phyloP scores from a whole-genome alignment of 2,329 filamentous ascomycete species.

The Monosporascus sp. region DNA sequence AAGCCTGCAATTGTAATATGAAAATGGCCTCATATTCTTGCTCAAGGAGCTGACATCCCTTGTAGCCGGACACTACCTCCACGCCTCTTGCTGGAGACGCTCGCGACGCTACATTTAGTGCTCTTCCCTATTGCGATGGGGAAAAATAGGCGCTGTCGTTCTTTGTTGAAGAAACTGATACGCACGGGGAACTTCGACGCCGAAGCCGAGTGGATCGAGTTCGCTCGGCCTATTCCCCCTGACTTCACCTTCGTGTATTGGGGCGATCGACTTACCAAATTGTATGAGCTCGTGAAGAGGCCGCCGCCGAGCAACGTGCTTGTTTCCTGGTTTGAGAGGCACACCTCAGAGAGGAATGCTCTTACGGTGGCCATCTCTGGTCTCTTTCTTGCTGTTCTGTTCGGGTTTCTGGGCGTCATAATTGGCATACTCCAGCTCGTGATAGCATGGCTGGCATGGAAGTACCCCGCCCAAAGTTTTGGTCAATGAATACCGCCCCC shows the following conservation, averaged over 20 bases:
- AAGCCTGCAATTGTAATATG: background rate
- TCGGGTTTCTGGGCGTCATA: constrained; percentile 5
- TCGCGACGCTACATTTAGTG: constrained; percentile 3
- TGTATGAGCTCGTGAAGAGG: constrained; percentile 2
- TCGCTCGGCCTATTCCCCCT: constrained; percentile 1
- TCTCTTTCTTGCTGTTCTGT: constrained; percentile 1
- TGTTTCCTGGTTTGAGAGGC: constrained; percentile 8
- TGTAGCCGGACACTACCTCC: constrained; percentile 3
- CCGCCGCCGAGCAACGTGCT: constrained; percentile 5
- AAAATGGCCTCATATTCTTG: background rate
- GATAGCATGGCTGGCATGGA: constrained; percentile 5
- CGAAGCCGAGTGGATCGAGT: constrained; percentile 1
- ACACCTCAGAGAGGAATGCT: constrained; percentile 8
- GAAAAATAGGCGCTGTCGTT: background rate
- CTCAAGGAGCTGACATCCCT: background rate
- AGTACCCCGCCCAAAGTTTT: background rate
- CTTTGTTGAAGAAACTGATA: constrained; percentile 4
- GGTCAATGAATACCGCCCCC: too few relatives aligned
- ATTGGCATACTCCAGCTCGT: constrained; percentile 6
- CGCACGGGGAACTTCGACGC: background rate
- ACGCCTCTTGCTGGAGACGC: constrained; percentile 5
- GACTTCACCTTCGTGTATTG: constrained; percentile 6
- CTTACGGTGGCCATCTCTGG: constrained; percentile 7
- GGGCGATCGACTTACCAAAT: constrained; percentile 1
- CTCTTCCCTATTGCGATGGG: constrained; percentile 3